A percentile compares a stretch with the other conserved stretches of the same genome.
Evolutionary conservation across 2,329 filamentous ascomycete genomes (phyloP).

Genomic region (Penicillium sp.): DNA sequence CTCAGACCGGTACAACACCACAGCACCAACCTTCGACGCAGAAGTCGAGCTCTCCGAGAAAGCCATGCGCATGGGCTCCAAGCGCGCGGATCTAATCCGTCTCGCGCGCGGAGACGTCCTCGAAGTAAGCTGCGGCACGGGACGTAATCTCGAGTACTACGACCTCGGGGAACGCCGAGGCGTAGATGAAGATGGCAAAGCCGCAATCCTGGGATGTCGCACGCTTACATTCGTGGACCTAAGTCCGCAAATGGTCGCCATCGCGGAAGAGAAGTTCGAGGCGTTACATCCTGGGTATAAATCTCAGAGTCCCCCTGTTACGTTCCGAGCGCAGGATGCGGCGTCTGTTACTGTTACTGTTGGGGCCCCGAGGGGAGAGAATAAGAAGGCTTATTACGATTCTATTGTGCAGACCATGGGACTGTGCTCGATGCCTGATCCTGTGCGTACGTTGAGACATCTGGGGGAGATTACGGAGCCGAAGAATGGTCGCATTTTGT

Average conservation of each 20-base stretch:
- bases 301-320: conserved; percentile 16
- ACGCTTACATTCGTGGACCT: conserved; percentile 50
- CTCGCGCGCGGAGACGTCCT: conserved; percentile 49
- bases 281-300: conserved; percentile 34
- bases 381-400: conserved; percentile 37
- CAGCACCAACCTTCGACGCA: conserved; percentile 45
- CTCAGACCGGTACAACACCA: conserved; percentile 48
- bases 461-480: conserved; percentile 42
- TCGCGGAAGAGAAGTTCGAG: conserved; percentile 46
- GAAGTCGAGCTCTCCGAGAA: conserved; percentile 48
- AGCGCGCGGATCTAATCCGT: conserved; percentile 44
- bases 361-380: neutral
- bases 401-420: conserved; percentile 54
- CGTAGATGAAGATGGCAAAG: conserved; percentile 31
- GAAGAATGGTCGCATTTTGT: conserved; percentile 43
- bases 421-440: conserved; percentile 49
- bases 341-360: conserved; percentile 29
- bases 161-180: conserved; percentile 38
- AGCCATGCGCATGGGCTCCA: conserved; percentile 42
- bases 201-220: conserved; percentile 36
- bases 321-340: conserved; percentile 40
- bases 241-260: conserved; percentile 49
- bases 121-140: conserved; percentile 53
- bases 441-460: conserved; percentile 43
- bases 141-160: conserved; percentile 50